Evolutionary conservation across 2,329 filamentous ascomycete genomes (phyloP).

Genomic region (Dichotomopilus funicola): DNA sequence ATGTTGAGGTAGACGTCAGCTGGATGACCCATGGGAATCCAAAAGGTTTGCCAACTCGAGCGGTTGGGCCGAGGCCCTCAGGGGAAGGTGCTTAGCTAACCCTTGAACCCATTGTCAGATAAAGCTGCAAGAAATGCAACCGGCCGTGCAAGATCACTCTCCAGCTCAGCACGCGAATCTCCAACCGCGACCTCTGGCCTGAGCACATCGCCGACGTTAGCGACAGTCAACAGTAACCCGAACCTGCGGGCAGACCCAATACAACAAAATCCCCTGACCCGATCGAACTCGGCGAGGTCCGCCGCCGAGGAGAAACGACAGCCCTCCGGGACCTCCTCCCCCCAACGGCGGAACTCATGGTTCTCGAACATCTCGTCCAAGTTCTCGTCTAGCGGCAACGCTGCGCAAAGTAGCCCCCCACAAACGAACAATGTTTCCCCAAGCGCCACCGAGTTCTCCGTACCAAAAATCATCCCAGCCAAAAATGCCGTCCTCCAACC

Average conservation of each 20-base stretch:
- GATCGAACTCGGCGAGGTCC: constrained; percentile 28
- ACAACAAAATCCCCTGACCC: constrained; percentile 14
- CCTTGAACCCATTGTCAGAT: constrained; percentile 19
- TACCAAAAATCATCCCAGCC: constrained; percentile 43
- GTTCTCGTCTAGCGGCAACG: constrained; percentile 60
- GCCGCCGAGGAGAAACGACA: constrained; percentile 30
- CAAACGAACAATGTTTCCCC: constrained; percentile 30
- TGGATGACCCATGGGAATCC: constrained; percentile 79
- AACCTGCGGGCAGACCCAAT: neutral
- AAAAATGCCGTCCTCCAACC: constrained; percentile 56
- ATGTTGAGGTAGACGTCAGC: constrained; percentile 78
- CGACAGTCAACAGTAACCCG: constrained; percentile 9
- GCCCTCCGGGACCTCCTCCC: constrained; percentile 28
- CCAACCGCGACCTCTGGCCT: constrained; percentile 6
- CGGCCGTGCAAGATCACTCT: constrained; percentile 25
- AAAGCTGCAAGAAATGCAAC: constrained; percentile 21
- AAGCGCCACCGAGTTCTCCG: constrained; percentile 38
- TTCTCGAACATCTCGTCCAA: constrained; percentile 90
- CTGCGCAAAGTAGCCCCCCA: constrained; percentile 26
- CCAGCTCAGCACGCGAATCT: constrained; percentile 20
- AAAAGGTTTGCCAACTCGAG: constrained; percentile 56
- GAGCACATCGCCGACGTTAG: neutral
- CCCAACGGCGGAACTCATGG: constrained; percentile 70
- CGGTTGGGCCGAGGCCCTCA: neutral
- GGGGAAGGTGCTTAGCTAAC: constrained; percentile 6